phyloP scores from a whole-genome alignment of 2,329 filamentous ascomycete species.

The Coniella vitis region DNA sequence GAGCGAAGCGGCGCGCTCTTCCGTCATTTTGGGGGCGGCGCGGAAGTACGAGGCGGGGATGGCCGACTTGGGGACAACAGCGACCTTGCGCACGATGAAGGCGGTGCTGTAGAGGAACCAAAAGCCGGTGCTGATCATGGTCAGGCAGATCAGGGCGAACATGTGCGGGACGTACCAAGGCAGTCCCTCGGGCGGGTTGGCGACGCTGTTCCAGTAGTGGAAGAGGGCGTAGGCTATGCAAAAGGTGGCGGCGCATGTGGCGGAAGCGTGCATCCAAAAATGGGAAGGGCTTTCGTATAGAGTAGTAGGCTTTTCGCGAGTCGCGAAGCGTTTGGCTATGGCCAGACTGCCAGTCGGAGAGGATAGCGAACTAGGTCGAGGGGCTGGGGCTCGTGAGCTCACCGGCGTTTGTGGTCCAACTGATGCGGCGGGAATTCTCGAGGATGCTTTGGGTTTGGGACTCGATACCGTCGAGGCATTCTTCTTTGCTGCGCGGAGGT shows the following conservation, averaged over 20 bases:
- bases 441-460: not conserved
- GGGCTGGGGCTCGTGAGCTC: not conserved
- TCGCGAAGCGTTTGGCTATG: slow-evolving; percentile 45
- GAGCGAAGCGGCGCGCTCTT: slow-evolving; percentile 3
- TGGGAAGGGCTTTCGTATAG: slow-evolving; percentile 62
- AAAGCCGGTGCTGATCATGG: slow-evolving; percentile 54
- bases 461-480: not conserved
- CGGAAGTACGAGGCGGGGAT: slow-evolving; percentile 7
- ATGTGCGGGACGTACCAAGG: slow-evolving; percentile 50
- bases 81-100: slow-evolving; percentile 51
- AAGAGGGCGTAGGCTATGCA: slow-evolving; percentile 44
- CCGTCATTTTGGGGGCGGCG: not conserved
- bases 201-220: slow-evolving; percentile 43
- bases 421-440: not conserved
- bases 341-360: slow-evolving; percentile 5
- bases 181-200: slow-evolving; percentile 43
- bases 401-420: not conserved
- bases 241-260: slow-evolving; percentile 48
- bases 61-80: slow-evolving; percentile 38
- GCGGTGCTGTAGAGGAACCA: slow-evolving; percentile 52
- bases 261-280: slow-evolving; percentile 53
- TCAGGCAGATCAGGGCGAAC: slow-evolving; percentile 51
- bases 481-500: slow-evolving; percentile 5
- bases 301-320: slow-evolving; percentile 47
- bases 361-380: not conserved